Evolutionary conservation across 2,329 filamentous ascomycete species (phyloP), one percentile per base, ranked within the genome.

Genomic region (Penicillium paneum): DNA sequence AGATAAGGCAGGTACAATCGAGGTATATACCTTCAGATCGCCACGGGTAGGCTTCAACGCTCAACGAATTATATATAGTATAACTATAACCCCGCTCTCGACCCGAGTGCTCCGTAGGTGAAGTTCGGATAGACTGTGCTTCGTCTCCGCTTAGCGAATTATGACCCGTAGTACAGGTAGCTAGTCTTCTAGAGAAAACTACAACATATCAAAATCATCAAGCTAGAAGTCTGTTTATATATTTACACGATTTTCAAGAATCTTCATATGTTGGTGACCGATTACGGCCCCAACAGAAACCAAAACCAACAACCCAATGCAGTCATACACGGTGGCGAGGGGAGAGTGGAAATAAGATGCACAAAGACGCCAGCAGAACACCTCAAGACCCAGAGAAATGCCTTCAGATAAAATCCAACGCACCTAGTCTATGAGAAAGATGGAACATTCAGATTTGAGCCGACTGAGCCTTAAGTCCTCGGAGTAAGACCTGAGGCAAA

Each of bases 271-370:
- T 19, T 28, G 12, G 29, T 3, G 11, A 15, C 19, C 21, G 7
- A 40, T 29, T 15, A 5, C 3, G 32, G 17, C 3, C 38, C 29
- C 35, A 52, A 47, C 43, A 36, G 54, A 58, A 54, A 57, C 34
- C 28, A 45, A 58, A 50, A 55, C 36, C 34, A 34, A 53, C 19
- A 47, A 43, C 46, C 45, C 48, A 57, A 62, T 63, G 58, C 57
- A 60, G 45, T 57, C 54, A 62, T 47, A 58, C 34, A 60, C 19
- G 40, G 57, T 61, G 58, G 62, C 60, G 61, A 67, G 67, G 59
- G 63, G 67, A 71, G 64, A 67, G 67, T 66, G 63, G 64, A 66
- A 61, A 64, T 48, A 55, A 52, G 56, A 58, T 55, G 59, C 54
- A 52, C 59, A 48, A 55, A 48, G 54, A 65, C 63, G 62, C 63